Evolutionary conservation across 768 basidiomycete species (phyloP), one percentile per base, ranked within the genome.

Genomic region (Polyporus arcularius): DNA sequence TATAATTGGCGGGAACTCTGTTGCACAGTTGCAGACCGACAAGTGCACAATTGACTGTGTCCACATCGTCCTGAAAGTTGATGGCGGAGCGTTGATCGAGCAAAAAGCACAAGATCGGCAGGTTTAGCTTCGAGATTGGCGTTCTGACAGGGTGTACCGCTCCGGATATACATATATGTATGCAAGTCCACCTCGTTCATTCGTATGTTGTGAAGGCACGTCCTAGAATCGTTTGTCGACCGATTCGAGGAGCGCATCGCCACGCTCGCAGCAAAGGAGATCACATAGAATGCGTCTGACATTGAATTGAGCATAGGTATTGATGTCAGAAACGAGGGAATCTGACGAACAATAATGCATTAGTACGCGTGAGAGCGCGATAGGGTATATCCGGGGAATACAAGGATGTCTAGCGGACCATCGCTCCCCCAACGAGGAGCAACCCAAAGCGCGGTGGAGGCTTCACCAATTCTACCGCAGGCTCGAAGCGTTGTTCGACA

Each of bases 391-490:
- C 30, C 32, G 42, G 11, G 26, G 46, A 21, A 42, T 21, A 45
- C 46, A 55, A 28, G 56, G 59, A 55, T 64, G 62, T 46, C 61
- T 68, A 71, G 53, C 69, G 68, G 42, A 62, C 49, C 60, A 72
- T 69, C 61, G 74, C 71, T 65, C 75, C 80, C 54, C 83, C 87
- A 58, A 90, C 79, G 58, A 92, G 78, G 48, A 94, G 74, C 68
- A 92, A 76, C 15, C 89, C 89, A 73, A 94, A 91, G 58, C 92
- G 80, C 45, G 88, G 80, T 42, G 86, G 85, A 16, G 90, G 84
- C 64, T 88, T 90, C 21, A 85, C 87, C 35, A 89, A 71, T 41
- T 87, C 83, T 45, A 91, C 69, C 31, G 85, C 82, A 40, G 85
- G 74, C 53, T 85, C 80, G 67, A 85, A 84, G 28, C 81, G 77